Evolutionary conservation across 2,329 filamentous ascomycete species (phyloP).

Genomic region (Nannizzia gypsea): DNA sequence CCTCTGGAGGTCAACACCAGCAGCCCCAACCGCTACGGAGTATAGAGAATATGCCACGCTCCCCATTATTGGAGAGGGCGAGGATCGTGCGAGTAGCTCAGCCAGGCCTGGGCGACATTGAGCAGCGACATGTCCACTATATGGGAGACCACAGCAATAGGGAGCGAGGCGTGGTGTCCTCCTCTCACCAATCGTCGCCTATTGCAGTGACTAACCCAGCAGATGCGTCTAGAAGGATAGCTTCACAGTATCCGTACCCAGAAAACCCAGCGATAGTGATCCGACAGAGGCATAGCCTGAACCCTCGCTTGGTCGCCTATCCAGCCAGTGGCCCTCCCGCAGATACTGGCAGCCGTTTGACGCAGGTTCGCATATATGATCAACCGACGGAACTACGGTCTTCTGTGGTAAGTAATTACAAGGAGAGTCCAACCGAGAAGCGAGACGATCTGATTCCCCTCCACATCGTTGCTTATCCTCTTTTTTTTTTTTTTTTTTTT

Average conservation of each 20-base stretch:
- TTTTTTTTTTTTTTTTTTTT: background rate
- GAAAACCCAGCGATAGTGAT: background rate
- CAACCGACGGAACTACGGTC: background rate
- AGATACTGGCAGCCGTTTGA: background rate
- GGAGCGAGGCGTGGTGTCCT: background rate
- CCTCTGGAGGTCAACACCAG: background rate
- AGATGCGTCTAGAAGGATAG: background rate
- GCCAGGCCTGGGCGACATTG: background rate
- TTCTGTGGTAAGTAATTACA: conserved; percentile 1
- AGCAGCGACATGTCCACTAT: background rate
- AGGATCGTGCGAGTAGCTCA: background rate
- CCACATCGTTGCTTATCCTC: too few species aligned
- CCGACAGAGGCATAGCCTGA: background rate
- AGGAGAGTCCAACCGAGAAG: background rate
- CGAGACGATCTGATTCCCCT: too few species aligned
- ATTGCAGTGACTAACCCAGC: background rate
- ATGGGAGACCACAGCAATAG: background rate
- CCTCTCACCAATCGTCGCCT: background rate
- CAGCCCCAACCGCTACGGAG: background rate
- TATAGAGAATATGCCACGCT: background rate
- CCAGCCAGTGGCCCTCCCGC: background rate
- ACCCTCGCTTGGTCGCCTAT: background rate
- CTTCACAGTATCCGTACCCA: background rate
- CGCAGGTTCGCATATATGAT: conserved; percentile 2
- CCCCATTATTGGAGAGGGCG: background rate